Conservation (phyloP, 1,284 basidiomycete genomes). For the Malassezia cuniculi region DNA sequence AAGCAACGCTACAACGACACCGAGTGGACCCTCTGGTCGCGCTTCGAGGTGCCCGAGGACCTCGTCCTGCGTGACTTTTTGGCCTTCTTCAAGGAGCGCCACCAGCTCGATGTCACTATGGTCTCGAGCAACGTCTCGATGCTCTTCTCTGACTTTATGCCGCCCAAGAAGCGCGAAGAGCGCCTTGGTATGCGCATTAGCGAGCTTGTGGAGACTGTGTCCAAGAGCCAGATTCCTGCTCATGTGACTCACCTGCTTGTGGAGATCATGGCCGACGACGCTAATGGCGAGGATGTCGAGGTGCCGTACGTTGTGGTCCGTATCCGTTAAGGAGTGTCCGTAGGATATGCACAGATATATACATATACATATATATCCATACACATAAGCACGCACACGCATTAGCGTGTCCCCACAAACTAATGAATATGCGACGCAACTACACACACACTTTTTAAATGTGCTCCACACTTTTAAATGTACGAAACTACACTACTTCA, state of each 20-base stretch:
- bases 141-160: constrained; percentile 63
- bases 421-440: too few relatives aligned
- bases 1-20: constrained; percentile 48
- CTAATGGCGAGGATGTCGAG: constrained; percentile 60
- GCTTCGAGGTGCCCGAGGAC: constrained; percentile 76
- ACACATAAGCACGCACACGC: too few relatives aligned
- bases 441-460: too few relatives aligned
- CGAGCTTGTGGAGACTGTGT: constrained; percentile 78
- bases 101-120: constrained; percentile 85
- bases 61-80: constrained; percentile 78
- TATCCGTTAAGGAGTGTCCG: constrained; percentile 8
- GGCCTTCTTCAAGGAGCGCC: constrained; percentile 67
- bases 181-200: constrained; percentile 54
- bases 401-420: too few relatives aligned
- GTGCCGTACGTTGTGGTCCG: constrained; percentile 41
- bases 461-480: too few relatives aligned
- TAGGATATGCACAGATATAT: too few relatives aligned
- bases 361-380: too few relatives aligned
- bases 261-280: constrained; percentile 86
- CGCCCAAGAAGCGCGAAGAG: constrained; percentile 39
- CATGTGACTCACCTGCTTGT: constrained; percentile 64
- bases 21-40: constrained; percentile 97
- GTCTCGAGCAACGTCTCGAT: constrained; percentile 92
- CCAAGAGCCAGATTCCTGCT: constrained; percentile 45
- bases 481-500: too few relatives aligned